phyloP scores from a whole-genome alignment of 345 rosid genomes.

The Euphorbia tirucalli region DNA sequence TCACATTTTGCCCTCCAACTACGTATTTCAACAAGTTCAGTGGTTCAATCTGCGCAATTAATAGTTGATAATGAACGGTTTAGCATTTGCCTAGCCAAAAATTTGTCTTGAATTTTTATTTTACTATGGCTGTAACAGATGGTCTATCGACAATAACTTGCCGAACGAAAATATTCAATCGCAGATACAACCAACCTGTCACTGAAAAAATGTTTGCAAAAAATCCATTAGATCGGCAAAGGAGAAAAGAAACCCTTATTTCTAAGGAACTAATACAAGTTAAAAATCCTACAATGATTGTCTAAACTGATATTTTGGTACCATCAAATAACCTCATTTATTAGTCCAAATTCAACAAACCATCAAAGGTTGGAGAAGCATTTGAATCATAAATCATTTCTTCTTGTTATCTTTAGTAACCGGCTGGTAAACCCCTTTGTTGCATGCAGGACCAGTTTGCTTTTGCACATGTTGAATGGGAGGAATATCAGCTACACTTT shows the following conservation, averaged over 20 bases:
- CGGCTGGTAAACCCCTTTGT: conserved; percentile 24
- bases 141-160: too few relatives aligned
- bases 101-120: too few relatives aligned
- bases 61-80: too few relatives aligned
- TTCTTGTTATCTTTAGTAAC: conserved; percentile 19
- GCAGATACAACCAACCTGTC: neutral
- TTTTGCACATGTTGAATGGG: conserved; percentile 20
- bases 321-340: neutral
- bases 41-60: too few relatives aligned
- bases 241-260: neutral
- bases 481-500: conserved; percentile 18
- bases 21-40: too few relatives aligned
- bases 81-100: too few relatives aligned
- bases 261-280: neutral
- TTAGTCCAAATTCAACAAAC: neutral
- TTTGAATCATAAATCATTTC: conserved; percentile 22
- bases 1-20: too few relatives aligned
- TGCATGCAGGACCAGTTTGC: conserved; percentile 22
- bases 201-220: neutral
- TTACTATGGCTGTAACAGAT: too few relatives aligned
- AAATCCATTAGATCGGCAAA: neutral
- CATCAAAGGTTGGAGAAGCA: neutral
- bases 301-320: neutral
- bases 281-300: neutral
- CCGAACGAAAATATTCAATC: too few relatives aligned